Evolutionary conservation across 2,329 filamentous ascomycete species (phyloP).

Genomic region (Apiospora kogelbergensis): DNA sequence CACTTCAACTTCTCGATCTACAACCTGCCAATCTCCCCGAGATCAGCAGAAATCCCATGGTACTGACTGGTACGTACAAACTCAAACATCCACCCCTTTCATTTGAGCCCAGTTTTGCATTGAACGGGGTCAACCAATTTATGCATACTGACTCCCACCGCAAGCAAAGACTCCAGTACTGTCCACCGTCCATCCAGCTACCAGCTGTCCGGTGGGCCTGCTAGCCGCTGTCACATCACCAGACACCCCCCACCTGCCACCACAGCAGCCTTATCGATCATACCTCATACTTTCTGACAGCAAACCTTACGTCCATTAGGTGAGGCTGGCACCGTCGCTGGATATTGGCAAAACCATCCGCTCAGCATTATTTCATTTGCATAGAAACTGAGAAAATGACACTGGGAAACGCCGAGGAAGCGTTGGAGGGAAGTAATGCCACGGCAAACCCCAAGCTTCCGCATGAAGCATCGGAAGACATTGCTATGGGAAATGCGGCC

Average conservation of each 20-base stretch:
- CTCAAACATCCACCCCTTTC: too few relatives aligned
- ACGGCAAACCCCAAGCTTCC: neutral
- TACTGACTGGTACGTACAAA: neutral
- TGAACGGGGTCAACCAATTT: too few relatives aligned
- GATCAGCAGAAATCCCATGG: neutral
- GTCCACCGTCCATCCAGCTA: too few relatives aligned
- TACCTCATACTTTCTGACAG: neutral
- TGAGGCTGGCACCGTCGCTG: too few relatives aligned
- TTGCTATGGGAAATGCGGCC: neutral
- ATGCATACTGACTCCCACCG: neutral
- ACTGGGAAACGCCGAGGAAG: neutral
- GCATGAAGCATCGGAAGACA: neutral
- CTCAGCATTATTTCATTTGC: neutral
- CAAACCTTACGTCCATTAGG: neutral
- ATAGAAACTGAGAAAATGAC: neutral
- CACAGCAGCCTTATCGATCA: neutral
- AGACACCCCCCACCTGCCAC: neutral
- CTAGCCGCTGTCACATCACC: slow-evolving; percentile 6
- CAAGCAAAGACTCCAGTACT: neutral
- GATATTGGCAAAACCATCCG: neutral
- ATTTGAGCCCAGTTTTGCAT: too few relatives aligned
- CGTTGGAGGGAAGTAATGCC: neutral
- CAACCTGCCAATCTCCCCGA: neutral
- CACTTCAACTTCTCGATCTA: slow-evolving; percentile 1
- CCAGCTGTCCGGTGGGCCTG: neutral